Percentiles rank a stretch among this genome's conserved stretches.
These are phyloP conservation scores for Gossypium bickii DNA, from an alignment of 345 rosid genomes.

Conservation along the genomic window DNA sequence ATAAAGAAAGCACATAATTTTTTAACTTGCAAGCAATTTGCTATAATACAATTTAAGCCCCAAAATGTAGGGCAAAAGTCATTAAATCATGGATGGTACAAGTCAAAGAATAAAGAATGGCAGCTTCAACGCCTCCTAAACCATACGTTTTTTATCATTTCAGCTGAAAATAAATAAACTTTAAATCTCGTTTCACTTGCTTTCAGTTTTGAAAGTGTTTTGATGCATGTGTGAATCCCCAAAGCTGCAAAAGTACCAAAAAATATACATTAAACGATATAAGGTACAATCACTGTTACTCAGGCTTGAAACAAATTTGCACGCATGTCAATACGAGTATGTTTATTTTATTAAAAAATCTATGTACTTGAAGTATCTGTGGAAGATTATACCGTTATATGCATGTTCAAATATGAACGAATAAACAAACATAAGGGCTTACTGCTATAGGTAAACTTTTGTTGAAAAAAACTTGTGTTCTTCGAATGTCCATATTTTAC, in stretches of 20 bases:
- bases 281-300: neutral
- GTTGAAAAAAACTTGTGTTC: too few relatives aligned
- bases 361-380: too few relatives aligned
- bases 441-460: too few relatives aligned
- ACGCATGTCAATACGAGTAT: too few relatives aligned
- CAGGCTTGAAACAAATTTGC: too few relatives aligned
- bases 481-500: too few relatives aligned
- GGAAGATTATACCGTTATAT: too few relatives aligned
- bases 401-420: too few relatives aligned
- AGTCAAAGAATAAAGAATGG: constrained; percentile 23
- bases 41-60: neutral
- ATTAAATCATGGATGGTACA: neutral
- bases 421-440: too few relatives aligned
- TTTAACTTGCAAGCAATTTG: neutral
- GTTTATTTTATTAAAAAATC: too few relatives aligned
- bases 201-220: constrained; percentile 24
- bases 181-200: neutral
- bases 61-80: neutral
- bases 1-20: neutral
- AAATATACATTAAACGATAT: neutral
- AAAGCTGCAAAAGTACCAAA: constrained; percentile 46
- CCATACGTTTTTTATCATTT: neutral
- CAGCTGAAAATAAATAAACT: neutral
- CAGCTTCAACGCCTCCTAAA: neutral
- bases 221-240: constrained; percentile 75